These are phyloP conservation scores for Haplosporangium gracile DNA, from an alignment of 192 early-diverging fungal species.

Conservation along the genomic window DNA sequence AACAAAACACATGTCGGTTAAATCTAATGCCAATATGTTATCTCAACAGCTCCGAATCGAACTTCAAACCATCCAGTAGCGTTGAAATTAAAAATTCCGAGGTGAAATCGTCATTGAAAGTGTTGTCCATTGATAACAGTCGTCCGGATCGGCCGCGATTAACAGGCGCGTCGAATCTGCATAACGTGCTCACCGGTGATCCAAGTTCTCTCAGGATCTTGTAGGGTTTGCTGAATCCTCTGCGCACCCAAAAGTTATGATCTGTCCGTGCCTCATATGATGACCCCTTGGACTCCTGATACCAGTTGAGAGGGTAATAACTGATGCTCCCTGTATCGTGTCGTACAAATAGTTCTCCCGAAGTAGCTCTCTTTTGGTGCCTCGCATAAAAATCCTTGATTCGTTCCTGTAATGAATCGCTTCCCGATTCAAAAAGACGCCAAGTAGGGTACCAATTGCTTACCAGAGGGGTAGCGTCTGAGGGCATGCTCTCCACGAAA, in stretches of 20 bases:
- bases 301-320: no score
- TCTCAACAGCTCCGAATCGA: not conserved
- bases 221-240: not conserved
- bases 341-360: no score
- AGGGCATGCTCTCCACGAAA: conserved; percentile 98
- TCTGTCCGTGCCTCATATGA: no score
- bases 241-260: no score
- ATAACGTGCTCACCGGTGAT: not conserved
- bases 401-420: not conserved
- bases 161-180: not conserved
- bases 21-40: not conserved
- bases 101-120: not conserved
- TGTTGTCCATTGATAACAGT: not conserved
- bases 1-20: not conserved
- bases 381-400: not conserved
- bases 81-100: not conserved
- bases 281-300: no score
- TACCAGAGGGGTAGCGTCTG: conserved; percentile 93
- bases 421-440: not conserved
- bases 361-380: not conserved
- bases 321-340: no score
- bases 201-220: not conserved
- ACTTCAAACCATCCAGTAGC: not conserved
- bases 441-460: not conserved
- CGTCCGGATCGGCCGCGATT: not conserved